A percentile compares a stretch with the other conserved stretches of the same genome.
Evolutionary conservation across 2,329 filamentous ascomycete genomes (phyloP).

Genomic region (Fonsecaea multimorphosa): DNA sequence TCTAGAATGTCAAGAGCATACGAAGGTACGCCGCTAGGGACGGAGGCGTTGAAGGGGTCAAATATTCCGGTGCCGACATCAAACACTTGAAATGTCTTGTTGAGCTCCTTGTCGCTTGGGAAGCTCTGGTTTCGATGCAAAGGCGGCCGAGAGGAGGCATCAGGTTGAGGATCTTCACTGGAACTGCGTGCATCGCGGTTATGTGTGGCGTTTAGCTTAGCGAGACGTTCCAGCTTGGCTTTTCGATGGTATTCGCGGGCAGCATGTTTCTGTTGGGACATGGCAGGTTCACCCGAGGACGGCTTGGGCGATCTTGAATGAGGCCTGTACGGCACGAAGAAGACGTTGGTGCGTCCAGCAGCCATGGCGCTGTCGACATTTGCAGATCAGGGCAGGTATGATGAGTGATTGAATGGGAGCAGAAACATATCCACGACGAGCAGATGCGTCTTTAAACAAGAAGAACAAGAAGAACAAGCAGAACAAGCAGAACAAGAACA

Average conservation of each 20-base stretch:
- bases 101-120: neutral
- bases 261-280: conserved; percentile 33
- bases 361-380: conserved; percentile 12
- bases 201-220: conserved; percentile 12
- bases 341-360: conserved; percentile 22
- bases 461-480: neutral
- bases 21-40: conserved; percentile 9
- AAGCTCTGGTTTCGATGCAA: conserved; percentile 10
- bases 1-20: conserved; percentile 25
- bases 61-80: conserved; percentile 20
- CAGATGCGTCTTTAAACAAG: neutral
- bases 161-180: neutral
- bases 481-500: neutral
- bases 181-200: conserved; percentile 6
- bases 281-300: neutral
- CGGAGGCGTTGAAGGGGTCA: conserved; percentile 27
- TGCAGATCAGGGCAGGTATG: conserved; percentile 4
- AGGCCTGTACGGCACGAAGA: conserved; percentile 28
- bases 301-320: conserved; percentile 5
- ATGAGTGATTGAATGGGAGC: neutral
- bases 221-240: conserved; percentile 24
- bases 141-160: neutral
- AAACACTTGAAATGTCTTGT: conserved; percentile 10
- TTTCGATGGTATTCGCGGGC: conserved; percentile 31
- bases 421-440: neutral